These are phyloP conservation scores for Podospora sp. DNA, from an alignment of 495 filamentous ascomycete genomes.

Conservation along the genomic window DNA sequence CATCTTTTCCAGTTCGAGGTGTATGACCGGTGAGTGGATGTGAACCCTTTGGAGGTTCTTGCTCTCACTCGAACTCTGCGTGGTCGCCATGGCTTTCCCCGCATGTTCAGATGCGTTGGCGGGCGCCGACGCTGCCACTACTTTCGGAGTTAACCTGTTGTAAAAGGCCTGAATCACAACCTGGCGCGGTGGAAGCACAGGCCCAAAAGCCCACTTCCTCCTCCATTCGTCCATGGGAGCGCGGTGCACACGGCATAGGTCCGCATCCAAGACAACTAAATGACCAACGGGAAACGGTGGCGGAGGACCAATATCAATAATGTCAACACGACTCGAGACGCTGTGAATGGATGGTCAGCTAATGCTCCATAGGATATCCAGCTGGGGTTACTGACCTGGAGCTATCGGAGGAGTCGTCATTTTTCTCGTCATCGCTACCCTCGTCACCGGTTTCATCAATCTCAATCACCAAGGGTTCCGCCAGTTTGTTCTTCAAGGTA, in stretches of 20 bases:
- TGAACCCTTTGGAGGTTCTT: not conserved
- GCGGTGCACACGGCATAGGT: not conserved
- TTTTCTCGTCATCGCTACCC: no score
- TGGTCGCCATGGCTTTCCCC: not conserved
- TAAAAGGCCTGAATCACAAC: not conserved
- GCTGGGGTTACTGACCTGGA: no score
- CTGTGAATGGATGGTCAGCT: no score
- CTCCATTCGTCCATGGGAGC: not conserved
- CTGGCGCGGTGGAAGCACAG: not conserved
- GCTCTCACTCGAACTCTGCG: not conserved
- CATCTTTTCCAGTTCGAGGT: not conserved
- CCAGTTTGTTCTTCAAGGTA: no score
- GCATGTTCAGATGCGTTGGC: not conserved
- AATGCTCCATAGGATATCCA: no score
- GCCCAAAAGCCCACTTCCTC: not conserved
- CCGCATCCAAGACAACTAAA: not conserved
- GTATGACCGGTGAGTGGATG: not conserved
- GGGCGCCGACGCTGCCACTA: not conserved
- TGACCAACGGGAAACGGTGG: no score
- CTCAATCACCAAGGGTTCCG: no score
- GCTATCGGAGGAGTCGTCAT: no score
- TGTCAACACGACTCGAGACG: no score
- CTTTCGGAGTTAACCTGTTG: not conserved
- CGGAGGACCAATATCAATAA: no score
- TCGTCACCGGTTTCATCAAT: no score